Evolutionary conservation across 2,329 filamentous ascomycete genomes (phyloP).

Genomic region (Cercospora sp.): DNA sequence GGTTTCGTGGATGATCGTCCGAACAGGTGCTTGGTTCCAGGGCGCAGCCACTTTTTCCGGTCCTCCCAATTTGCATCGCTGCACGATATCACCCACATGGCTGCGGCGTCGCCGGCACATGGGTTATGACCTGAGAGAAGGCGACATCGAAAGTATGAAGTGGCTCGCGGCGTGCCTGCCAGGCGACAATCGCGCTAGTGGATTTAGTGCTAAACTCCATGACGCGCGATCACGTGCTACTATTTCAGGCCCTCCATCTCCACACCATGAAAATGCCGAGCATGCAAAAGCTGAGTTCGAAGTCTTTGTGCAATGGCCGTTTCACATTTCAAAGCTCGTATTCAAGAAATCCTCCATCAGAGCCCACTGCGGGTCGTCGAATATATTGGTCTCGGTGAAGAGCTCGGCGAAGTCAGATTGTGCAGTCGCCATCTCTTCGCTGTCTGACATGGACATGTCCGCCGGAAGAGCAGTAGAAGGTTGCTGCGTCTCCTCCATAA

Average conservation of each 20-base stretch:
- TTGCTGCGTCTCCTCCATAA: background rate
- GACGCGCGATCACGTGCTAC: background rate
- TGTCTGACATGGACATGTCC: background rate
- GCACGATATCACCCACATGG: conserved; percentile 59
- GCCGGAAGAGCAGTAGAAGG: background rate
- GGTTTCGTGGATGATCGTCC: conserved; percentile 69
- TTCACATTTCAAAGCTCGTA: conserved; percentile 14
- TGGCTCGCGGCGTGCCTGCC: background rate
- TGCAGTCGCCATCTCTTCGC: background rate
- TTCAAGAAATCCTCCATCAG: conserved; percentile 21
- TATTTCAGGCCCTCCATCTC: background rate
- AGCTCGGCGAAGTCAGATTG: background rate
- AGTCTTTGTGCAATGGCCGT: background rate
- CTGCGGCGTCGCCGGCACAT: conserved; percentile 1
- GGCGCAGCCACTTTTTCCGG: conserved; percentile 38
- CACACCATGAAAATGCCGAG: background rate
- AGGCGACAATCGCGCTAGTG: conserved; percentile 1
- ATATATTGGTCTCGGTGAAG: conserved; percentile 12
- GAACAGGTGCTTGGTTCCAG: conserved; percentile 32
- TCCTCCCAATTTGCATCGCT: conserved; percentile 57
- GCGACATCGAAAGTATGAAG: background rate
- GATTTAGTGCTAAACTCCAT: background rate
- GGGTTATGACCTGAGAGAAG: background rate
- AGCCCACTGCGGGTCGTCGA: conserved; percentile 19
- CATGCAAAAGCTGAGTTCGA: background rate